Percentiles rank a stretch among this genome's conserved stretches.
phyloP scores from a whole-genome alignment of 1,139 yeast genomes.

The Williopsis jadinii region DNA sequence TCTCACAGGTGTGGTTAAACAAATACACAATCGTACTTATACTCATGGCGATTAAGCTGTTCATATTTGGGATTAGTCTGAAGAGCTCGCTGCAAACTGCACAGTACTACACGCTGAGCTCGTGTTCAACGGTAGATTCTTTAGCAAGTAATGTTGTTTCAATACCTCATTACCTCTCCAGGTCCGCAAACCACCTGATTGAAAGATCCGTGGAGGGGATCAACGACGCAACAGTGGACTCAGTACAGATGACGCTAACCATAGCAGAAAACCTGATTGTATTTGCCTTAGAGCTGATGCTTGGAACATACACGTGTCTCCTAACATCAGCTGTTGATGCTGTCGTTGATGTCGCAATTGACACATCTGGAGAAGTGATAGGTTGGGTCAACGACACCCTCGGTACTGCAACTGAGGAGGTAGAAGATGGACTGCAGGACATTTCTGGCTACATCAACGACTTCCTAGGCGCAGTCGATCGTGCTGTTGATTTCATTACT shows the following conservation, averaged over 20 bases:
- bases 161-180: slow-evolving; percentile 51
- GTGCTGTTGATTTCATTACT: slow-evolving; percentile 48
- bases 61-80: slow-evolving; percentile 40
- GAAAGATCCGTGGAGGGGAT: slow-evolving; percentile 39
- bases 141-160: slow-evolving; percentile 37
- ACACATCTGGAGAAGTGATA: slow-evolving; percentile 60
- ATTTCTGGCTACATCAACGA: slow-evolving; percentile 47
- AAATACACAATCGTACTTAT: slow-evolving; percentile 41
- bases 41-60: slow-evolving; percentile 42
- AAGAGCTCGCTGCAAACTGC: slow-evolving; percentile 31
- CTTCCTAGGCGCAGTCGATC: slow-evolving; percentile 35
- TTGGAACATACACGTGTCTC: slow-evolving; percentile 85
- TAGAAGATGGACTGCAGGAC: slow-evolving; percentile 56
- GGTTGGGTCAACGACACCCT: slow-evolving; percentile 55
- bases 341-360: slow-evolving; percentile 64
- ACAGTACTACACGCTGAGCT: slow-evolving; percentile 27
- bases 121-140: slow-evolving; percentile 41
- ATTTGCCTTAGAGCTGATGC: slow-evolving; percentile 61
- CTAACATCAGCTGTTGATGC: slow-evolving; percentile 69
- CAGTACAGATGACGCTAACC: slow-evolving; percentile 38
- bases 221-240: slow-evolving; percentile 35
- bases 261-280: slow-evolving; percentile 53
- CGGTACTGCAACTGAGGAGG: slow-evolving; percentile 43
- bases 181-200: slow-evolving; percentile 45
- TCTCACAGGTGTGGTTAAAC: slow-evolving; percentile 56